Conservation (phyloP, 2,329 filamentous ascomycete species). For the Xylariales sp. region DNA sequence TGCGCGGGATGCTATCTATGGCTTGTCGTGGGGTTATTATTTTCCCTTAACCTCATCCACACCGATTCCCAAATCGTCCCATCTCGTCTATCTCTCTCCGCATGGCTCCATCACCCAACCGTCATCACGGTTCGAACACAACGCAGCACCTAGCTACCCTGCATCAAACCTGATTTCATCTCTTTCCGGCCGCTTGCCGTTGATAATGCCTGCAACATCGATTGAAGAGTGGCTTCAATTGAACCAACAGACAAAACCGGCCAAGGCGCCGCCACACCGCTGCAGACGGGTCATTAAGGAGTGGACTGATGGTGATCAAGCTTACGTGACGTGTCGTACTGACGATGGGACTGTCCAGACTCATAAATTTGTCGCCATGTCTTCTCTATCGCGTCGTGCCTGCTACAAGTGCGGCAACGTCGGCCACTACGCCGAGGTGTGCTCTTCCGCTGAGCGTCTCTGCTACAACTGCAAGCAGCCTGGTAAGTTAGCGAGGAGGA, state of each 20-base stretch:
- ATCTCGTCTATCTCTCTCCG: no score
- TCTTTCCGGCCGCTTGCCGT: neutral
- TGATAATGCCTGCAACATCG: slow-evolving; percentile 22
- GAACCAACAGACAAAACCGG: slow-evolving; percentile 12
- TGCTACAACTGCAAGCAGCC: slow-evolving; percentile 99
- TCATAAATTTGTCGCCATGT: slow-evolving; percentile 50
- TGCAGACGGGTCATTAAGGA: slow-evolving; percentile 23
- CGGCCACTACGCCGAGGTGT: slow-evolving; percentile 82
- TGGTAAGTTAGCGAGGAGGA: slow-evolving; percentile 36
- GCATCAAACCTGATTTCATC: neutral
- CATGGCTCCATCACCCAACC: no score
- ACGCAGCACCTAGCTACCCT: no score
- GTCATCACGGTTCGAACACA: no score
- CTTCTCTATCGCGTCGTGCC: slow-evolving; percentile 75
- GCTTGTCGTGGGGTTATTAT: neutral
- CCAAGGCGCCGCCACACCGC: slow-evolving; percentile 23
- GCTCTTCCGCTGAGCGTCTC: slow-evolving; percentile 94
- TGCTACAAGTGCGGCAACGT: slow-evolving; percentile 84
- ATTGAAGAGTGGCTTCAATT: slow-evolving; percentile 25
- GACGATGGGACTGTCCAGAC: slow-evolving; percentile 25
- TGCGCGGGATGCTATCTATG: neutral
- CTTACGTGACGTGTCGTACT: slow-evolving; percentile 28
- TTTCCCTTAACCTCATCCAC: neutral
- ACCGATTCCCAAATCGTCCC: neutral
- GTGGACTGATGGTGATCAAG: slow-evolving; percentile 19